A percentile compares a stretch with the other conserved stretches of the same genome.
Conservation (phyloP, 805 yeast species). For the Ogataea glucozyma region DNA sequence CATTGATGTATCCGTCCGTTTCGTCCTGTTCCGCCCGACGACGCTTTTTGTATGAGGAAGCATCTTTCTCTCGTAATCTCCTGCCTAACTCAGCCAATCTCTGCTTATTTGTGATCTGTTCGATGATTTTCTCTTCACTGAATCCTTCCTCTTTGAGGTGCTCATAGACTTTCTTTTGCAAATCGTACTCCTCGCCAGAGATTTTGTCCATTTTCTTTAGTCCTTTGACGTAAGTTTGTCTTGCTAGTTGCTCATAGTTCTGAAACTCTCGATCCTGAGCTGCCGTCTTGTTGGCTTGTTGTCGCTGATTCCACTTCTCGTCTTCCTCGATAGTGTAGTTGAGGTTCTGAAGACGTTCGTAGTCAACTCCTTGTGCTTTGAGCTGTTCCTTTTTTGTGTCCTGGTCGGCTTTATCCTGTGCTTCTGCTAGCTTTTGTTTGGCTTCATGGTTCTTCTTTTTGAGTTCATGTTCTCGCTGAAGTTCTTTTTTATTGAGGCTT, state of each 20-base stretch:
- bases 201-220: slow-evolving; percentile 37
- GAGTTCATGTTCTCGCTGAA: slow-evolving; percentile 37
- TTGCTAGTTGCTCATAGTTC: slow-evolving; percentile 58
- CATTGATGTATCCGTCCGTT: slow-evolving; percentile 53
- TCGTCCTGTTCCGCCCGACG: slow-evolving; percentile 27
- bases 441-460: slow-evolving; percentile 26
- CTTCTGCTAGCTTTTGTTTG: slow-evolving; percentile 33
- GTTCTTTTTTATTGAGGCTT: slow-evolving; percentile 36
- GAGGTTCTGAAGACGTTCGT: slow-evolving; percentile 47
- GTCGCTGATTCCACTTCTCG: slow-evolving; percentile 58
- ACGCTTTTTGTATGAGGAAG: slow-evolving; percentile 40
- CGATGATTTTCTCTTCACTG: slow-evolving; percentile 26
- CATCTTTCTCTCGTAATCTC: slow-evolving; percentile 38
- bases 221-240: slow-evolving; percentile 57
- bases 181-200: slow-evolving; percentile 41
- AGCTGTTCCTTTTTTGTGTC: slow-evolving; percentile 41
- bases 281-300: slow-evolving; percentile 32
- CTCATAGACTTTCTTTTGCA: slow-evolving; percentile 36
- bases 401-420: slow-evolving; percentile 38
- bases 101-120: slow-evolving; percentile 37
- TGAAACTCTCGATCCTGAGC: slow-evolving; percentile 41
- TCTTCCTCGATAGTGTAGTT: slow-evolving; percentile 65
- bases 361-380: slow-evolving; percentile 40
- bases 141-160: slow-evolving; percentile 27
- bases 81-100: slow-evolving; percentile 37